A percentile compares a stretch with the other conserved stretches of the same genome.
These are phyloP conservation scores for Amanita pseudoporphyria DNA, from an alignment of 768 basidiomycete species.

Conservation along the genomic window DNA sequence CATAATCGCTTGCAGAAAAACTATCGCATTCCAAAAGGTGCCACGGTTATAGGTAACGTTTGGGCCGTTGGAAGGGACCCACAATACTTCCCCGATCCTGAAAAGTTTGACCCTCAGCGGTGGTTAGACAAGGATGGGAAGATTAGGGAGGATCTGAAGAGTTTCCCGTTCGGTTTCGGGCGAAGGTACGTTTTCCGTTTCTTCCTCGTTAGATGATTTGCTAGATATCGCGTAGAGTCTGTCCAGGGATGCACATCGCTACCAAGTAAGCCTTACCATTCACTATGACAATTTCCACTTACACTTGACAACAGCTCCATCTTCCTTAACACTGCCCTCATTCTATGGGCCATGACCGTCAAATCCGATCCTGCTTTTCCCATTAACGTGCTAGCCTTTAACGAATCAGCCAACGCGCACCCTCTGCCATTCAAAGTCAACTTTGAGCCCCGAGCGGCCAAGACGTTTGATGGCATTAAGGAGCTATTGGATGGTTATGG, in stretches of 20 bases:
- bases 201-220: neutral
- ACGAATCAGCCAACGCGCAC: constrained; percentile 54
- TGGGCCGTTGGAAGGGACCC: constrained; percentile 57
- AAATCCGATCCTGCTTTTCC: constrained; percentile 38
- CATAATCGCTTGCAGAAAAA: constrained; percentile 21
- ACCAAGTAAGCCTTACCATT: constrained; percentile 20
- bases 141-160: constrained; percentile 42
- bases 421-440: constrained; percentile 50
- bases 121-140: constrained; percentile 39
- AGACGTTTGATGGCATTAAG: constrained; percentile 22
- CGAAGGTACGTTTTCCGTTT: constrained; percentile 23
- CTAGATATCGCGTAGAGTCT: constrained; percentile 30
- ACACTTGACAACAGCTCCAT: constrained; percentile 36
- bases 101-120: constrained; percentile 46
- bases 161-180: constrained; percentile 50
- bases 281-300: neutral
- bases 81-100: constrained; percentile 46
- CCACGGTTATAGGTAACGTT: constrained; percentile 50
- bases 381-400: constrained; percentile 54
- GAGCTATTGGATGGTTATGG: constrained; percentile 34
- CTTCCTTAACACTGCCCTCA: constrained; percentile 53
- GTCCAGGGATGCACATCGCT: constrained; percentile 57
- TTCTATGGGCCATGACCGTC: constrained; percentile 59
- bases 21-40: constrained; percentile 44
- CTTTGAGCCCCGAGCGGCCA: constrained; percentile 40